A percentile compares a stretch with the other conserved stretches of the same genome.
Evolutionary conservation across 116 monocot species (phyloP).

Genomic region (Phalaenopsis hybrid): DNA sequence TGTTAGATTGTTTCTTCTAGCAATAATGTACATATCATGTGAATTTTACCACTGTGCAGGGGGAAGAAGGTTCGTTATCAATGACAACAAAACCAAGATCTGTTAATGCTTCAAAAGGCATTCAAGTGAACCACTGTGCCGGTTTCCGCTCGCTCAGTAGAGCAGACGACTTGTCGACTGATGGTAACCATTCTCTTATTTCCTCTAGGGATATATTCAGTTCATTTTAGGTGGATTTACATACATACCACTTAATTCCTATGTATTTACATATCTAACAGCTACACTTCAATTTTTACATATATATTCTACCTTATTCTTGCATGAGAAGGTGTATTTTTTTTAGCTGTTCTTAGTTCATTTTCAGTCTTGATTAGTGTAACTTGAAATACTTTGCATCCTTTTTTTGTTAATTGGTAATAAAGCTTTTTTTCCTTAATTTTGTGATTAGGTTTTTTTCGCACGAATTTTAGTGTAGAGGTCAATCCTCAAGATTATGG

Average conservation of each 20-base stretch:
- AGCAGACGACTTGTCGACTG: slow-evolving; percentile 29
- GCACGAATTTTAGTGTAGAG: slow-evolving; percentile 54
- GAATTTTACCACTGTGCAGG: slow-evolving; percentile 27
- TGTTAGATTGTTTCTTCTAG: neutral
- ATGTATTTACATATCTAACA: no score
- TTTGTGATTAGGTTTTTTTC: slow-evolving; percentile 52
- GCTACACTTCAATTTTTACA: no score
- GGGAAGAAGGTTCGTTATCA: slow-evolving; percentile 93
- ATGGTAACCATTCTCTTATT: slow-evolving; percentile 38
- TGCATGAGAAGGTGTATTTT: no score
- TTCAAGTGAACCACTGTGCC: slow-evolving; percentile 84
- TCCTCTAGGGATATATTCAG: neutral
- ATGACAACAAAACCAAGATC: slow-evolving; percentile 90
- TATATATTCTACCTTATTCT: no score
- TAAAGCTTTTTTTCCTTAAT: neutral
- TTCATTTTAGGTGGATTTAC: neutral
- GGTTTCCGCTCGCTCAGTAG: slow-evolving; percentile 55
- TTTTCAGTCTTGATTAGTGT: neutral
- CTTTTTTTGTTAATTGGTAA: neutral
- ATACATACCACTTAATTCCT: no score
- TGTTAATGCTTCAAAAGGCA: slow-evolving; percentile 74
- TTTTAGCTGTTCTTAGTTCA: neutral
- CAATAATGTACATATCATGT: neutral
- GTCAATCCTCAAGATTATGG: slow-evolving; percentile 73
- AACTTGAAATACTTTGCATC: neutral